phyloP scores from a whole-genome alignment of 441 rosid species.

The Pelargonium fulgidum region DNA sequence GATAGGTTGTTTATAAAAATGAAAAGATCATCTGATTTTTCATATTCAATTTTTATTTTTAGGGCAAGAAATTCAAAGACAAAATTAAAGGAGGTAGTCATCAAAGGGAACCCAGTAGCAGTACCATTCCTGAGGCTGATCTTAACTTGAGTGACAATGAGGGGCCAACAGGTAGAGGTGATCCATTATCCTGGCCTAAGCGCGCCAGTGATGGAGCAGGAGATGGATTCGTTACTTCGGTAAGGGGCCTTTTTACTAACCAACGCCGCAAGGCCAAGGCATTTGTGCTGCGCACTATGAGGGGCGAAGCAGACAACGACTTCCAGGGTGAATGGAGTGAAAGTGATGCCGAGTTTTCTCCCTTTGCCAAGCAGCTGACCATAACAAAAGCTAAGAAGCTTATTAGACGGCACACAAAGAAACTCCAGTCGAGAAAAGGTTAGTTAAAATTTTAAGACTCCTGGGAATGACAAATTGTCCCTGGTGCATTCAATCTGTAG shows the following conservation, averaged over 20 bases:
- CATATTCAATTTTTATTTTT: too few relatives aligned
- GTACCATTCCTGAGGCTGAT: constrained; percentile 57
- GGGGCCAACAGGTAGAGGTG: constrained; percentile 53
- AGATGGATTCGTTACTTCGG: constrained; percentile 94
- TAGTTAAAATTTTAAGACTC: too few relatives aligned
- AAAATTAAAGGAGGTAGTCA: constrained; percentile 36
- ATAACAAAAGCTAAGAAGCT: constrained; percentile 86
- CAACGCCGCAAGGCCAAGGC: constrained; percentile 94
- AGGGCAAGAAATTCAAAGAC: constrained; percentile 99
- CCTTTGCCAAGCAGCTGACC: constrained; percentile 87
- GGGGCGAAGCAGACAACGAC: constrained; percentile 92
- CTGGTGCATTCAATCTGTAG: too few relatives aligned
- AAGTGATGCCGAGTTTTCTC: constrained; percentile 80
- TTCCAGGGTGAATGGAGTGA: constrained; percentile 95
- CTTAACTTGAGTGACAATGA: constrained; percentile 81
- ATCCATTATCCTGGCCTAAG: constrained; percentile 69
- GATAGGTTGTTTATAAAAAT: too few relatives aligned
- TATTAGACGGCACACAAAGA: constrained; percentile 84
- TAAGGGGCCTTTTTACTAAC: constrained; percentile 84
- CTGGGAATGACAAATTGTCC: too few relatives aligned
- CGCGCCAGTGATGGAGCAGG: constrained; percentile 90
- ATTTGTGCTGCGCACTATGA: constrained; percentile 93
- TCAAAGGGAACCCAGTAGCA: constrained; percentile 46
- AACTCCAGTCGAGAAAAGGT: constrained; percentile 81
- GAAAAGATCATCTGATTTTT: too few relatives aligned